Percentiles rank a stretch among this genome's conserved stretches.
phyloP scores from a whole-genome alignment of 371 early-diverging fungal species.

The Gilbertella persicaria region DNA sequence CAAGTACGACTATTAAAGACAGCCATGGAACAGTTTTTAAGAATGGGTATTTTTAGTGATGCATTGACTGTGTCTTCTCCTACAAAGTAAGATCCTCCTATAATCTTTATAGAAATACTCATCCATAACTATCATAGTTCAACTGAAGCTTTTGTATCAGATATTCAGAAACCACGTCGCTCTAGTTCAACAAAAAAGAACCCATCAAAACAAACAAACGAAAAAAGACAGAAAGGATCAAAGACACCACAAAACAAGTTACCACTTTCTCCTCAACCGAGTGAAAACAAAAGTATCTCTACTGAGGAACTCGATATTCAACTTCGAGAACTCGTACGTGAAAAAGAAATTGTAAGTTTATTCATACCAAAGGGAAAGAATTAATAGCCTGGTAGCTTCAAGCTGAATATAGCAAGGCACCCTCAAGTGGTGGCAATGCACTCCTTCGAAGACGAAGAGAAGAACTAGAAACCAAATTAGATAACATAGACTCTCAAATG shows the following conservation, averaged over 20 bases:
- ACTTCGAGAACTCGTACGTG: slow-evolving; percentile 19
- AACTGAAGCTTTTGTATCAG: slow-evolving; percentile 17
- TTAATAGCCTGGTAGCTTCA: slow-evolving; percentile 24
- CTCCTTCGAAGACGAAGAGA: slow-evolving; percentile 54
- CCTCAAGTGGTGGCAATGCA: slow-evolving; percentile 57
- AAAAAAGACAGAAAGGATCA: background rate
- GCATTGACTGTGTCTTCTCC: slow-evolving; percentile 18
- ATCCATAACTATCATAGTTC: slow-evolving; percentile 9
- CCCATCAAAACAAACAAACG: no score
- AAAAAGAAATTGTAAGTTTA: slow-evolving; percentile 30
- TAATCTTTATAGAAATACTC: background rate
- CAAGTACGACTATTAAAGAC: slow-evolving; percentile 44
- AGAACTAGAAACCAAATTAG: slow-evolving; percentile 56
- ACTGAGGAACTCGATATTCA: slow-evolving; percentile 22
- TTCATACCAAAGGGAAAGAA: background rate
- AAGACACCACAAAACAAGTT: background rate
- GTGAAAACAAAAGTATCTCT: background rate
- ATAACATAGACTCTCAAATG: slow-evolving; percentile 45
- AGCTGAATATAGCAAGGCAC: slow-evolving; percentile 59
- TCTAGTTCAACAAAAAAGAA: slow-evolving; percentile 1
- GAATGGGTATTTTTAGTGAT: slow-evolving; percentile 44
- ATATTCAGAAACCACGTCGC: slow-evolving; percentile 1
- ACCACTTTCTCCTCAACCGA: no score
- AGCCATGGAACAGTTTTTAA: slow-evolving; percentile 48
- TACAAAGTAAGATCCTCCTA: slow-evolving; percentile 13